These are phyloP conservation scores for Trametopsis cervina DNA, from an alignment of 768 basidiomycete genomes.

Conservation along the genomic window DNA sequence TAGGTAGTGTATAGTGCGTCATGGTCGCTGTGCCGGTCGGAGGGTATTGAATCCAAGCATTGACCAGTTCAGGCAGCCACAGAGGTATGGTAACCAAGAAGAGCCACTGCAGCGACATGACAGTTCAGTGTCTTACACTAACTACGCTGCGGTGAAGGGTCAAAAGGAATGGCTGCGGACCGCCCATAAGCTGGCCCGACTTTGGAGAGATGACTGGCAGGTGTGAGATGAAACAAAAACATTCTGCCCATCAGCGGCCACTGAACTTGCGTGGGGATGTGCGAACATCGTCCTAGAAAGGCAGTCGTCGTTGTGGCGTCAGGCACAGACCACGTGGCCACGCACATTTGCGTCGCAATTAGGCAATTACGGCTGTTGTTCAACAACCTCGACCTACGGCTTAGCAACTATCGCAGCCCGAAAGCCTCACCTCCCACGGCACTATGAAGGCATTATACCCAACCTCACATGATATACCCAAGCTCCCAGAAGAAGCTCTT, in stretches of 20 bases:
- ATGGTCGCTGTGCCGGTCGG: conserved; percentile 60
- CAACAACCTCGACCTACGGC: conserved; percentile 2
- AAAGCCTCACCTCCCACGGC: background rate
- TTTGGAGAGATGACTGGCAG: background rate
- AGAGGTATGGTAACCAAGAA: conserved; percentile 15
- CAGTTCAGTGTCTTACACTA: background rate
- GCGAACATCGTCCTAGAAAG: background rate
- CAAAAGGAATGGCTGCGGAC: background rate
- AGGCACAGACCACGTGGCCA: conserved; percentile 1
- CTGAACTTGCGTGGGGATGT: background rate
- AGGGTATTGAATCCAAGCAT: conserved; percentile 61
- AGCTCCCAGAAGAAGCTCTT: conserved; percentile 42
- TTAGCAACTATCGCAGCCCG: background rate
- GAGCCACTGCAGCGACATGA: conserved; percentile 17
- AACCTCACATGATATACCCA: conserved; percentile 41
- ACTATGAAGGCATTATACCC: conserved; percentile 67
- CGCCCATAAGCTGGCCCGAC: background rate
- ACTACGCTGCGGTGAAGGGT: background rate
- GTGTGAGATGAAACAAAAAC: too few species aligned
- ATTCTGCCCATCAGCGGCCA: too few species aligned
- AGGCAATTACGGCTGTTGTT: conserved; percentile 3
- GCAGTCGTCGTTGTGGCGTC: conserved; percentile 4
- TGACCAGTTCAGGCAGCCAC: conserved; percentile 11
- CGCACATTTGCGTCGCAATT: conserved; percentile 1
- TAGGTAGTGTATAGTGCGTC: conserved; percentile 61